phyloP scores from a whole-genome alignment of 2,329 filamentous ascomycete species.

The Gaeumannomyces tritici region DNA sequence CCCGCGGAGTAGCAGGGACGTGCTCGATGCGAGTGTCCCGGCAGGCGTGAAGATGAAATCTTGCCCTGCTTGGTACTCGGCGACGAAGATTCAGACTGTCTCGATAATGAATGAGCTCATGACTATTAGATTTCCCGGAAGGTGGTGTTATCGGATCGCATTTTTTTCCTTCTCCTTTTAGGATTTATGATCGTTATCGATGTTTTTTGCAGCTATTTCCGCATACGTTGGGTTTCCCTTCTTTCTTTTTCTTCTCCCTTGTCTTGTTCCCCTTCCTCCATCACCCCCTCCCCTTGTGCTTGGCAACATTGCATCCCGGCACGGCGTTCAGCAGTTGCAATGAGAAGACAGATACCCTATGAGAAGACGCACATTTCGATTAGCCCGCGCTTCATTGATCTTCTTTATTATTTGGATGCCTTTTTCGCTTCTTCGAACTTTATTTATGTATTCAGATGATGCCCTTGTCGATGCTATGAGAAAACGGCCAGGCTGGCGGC shows the following conservation, averaged over 20 bases:
- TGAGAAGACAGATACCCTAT: not conserved
- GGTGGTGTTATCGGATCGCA: not conserved
- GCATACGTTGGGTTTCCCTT: not conserved
- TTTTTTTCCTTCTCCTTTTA: not conserved
- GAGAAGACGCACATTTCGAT: not conserved
- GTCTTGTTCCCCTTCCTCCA: not conserved
- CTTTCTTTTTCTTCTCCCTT: not conserved
- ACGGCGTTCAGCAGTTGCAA: not conserved
- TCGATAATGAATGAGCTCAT: not conserved
- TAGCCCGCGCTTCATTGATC: no score
- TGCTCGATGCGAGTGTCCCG: no score
- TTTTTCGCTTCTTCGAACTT: not conserved
- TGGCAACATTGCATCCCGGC: not conserved
- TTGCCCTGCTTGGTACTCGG: not conserved
- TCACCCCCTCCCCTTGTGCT: not conserved
- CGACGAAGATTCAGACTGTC: no score
- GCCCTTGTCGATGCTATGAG: not conserved
- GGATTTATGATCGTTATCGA: no score
- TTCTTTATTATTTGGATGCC: not conserved
- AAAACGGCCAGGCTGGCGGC: not conserved
- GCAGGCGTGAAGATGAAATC: not conserved
- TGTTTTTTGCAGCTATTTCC: not conserved
- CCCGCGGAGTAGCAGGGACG: not conserved
- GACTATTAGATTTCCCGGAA: not conserved
- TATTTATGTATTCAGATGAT: not conserved